These are phyloP conservation scores for Simplicillium sp. DNA, from an alignment of 2,329 filamentous ascomycete species.

Conservation along the genomic window DNA sequence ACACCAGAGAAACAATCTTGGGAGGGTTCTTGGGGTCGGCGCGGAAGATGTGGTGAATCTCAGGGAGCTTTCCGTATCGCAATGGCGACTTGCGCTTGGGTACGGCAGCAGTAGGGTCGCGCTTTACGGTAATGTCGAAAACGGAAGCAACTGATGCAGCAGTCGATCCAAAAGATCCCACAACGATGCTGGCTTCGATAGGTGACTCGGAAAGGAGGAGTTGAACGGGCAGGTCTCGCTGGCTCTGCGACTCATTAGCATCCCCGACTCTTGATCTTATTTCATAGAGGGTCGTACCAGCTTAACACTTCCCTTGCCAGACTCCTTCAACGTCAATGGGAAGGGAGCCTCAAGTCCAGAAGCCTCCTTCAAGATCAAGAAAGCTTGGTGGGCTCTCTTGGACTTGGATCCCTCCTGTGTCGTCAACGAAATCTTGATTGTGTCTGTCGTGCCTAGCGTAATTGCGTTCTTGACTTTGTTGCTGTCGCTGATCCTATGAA, in stretches of 20 bases:
- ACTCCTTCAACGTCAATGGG: slow-evolving; percentile 74
- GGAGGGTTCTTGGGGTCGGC: slow-evolving; percentile 72
- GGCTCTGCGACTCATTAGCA: slow-evolving; percentile 44
- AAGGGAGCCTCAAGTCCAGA: slow-evolving; percentile 82
- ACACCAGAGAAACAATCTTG: slow-evolving; percentile 68
- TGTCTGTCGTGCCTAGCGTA: slow-evolving; percentile 56
- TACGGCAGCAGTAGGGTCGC: slow-evolving; percentile 51
- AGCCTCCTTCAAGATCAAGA: slow-evolving; percentile 71
- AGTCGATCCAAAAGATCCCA: slow-evolving; percentile 77
- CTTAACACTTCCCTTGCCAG: slow-evolving; percentile 75
- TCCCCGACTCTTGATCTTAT: no score
- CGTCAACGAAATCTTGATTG: slow-evolving; percentile 74
- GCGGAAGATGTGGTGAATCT: slow-evolving; percentile 89
- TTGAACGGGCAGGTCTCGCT: slow-evolving; percentile 81
- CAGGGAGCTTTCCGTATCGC: slow-evolving; percentile 73
- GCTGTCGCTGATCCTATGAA: slow-evolving; percentile 45
- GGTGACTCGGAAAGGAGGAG: slow-evolving; percentile 60
- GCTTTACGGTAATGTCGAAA: slow-evolving; percentile 63
- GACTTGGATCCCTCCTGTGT: slow-evolving; percentile 67
- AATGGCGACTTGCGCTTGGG: slow-evolving; percentile 56
- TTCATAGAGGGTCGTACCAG: slow-evolving; percentile 49
- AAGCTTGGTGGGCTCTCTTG: slow-evolving; percentile 89
- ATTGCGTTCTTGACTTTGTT: slow-evolving; percentile 55
- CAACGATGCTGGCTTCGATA: slow-evolving; percentile 69
- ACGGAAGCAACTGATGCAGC: slow-evolving; percentile 56